These are phyloP conservation scores for Piloderma croceum DNA, from an alignment of 768 basidiomycete species.

Conservation along the genomic window DNA sequence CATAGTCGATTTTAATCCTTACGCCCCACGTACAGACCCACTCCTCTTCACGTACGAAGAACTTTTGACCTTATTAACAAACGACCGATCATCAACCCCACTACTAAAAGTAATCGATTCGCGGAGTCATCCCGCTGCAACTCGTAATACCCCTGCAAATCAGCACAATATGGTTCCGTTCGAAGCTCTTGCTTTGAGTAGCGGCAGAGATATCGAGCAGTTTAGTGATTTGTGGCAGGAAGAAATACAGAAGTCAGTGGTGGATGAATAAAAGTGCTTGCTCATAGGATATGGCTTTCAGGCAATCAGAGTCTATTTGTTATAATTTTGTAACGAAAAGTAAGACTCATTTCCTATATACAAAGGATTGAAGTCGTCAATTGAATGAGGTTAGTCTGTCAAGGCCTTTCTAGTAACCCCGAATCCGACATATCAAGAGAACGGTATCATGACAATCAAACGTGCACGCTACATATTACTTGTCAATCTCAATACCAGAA, in stretches of 20 bases:
- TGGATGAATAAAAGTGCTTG: no score
- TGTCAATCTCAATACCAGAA: constrained; percentile 59
- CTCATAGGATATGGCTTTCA: no score
- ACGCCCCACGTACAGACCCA: constrained; percentile 78
- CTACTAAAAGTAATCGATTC: constrained; percentile 69
- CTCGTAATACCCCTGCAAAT: constrained; percentile 62
- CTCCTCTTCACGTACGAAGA: constrained; percentile 83
- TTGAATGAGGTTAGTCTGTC: no score
- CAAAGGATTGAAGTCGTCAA: no score
- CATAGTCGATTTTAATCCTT: constrained; percentile 90
- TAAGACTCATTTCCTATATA: no score
- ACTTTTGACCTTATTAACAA: constrained; percentile 39
- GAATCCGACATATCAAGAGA: no score
- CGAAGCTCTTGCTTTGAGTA: constrained; percentile 77
- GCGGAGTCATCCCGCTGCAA: constrained; percentile 60
- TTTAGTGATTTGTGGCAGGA: constrained; percentile 67
- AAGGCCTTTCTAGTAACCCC: no score
- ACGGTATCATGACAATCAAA: not conserved
- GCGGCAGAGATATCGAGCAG: constrained; percentile 63
- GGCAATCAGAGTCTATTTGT: no score
- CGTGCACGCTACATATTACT: constrained; percentile 18
- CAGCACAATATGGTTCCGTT: constrained; percentile 91
- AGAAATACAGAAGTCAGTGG: constrained; percentile 35
- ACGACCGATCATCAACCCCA: constrained; percentile 21
- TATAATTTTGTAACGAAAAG: no score